Evolutionary conservation across 441 rosid species (phyloP), one percentile per base, ranked within the genome.

Genomic region (Pelargonium fulgidum): DNA sequence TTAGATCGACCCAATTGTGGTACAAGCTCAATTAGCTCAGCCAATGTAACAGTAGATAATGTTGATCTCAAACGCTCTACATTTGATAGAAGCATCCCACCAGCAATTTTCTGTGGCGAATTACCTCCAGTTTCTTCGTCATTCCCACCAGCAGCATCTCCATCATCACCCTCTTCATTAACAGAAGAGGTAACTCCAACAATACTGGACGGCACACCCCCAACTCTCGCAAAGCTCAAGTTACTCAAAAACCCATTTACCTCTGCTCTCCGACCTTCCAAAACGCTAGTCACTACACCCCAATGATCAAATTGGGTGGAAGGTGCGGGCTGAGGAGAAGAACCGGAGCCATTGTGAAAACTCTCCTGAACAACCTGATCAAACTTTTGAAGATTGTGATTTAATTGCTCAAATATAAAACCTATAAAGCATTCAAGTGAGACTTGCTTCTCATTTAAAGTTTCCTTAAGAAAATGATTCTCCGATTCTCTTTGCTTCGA

Each of bases 61-160:
- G 96, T 89, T 36, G 96, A 83, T 76, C 79, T 85, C 77, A 94
- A 75, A 61, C 96, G 92, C 89, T 94, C 99, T 50, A 94, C 97
- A 69, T 94, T 94, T 11, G 97, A 89, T 69, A 91, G 71, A 54
- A 97, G 99, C 62, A 91, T 61, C 20, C 97, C 96, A 79, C 87
- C 72, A 0, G 96, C 93, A 72, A 87, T 66, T 77, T 85, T 89
- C 80, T 90, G 97, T 3, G 88, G 81, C 9, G 87, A 74, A 78
- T 69, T 83, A 69, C 75, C 81, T n/a, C 74, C 85, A 1, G 79
- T 75, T 73, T 85, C 97, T 78, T 87, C 93, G 41, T 78, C 75
- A 74, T 72, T 77, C 48, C 77, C 79, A 33, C 58, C 67, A 59
- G 73, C 72, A 19, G 73, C 84, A 82, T 77, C 82, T n/a, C n/a